These are phyloP conservation scores for Orobanche coerulescens DNA, from an alignment of 257 asterid species.

Conservation along the genomic window DNA sequence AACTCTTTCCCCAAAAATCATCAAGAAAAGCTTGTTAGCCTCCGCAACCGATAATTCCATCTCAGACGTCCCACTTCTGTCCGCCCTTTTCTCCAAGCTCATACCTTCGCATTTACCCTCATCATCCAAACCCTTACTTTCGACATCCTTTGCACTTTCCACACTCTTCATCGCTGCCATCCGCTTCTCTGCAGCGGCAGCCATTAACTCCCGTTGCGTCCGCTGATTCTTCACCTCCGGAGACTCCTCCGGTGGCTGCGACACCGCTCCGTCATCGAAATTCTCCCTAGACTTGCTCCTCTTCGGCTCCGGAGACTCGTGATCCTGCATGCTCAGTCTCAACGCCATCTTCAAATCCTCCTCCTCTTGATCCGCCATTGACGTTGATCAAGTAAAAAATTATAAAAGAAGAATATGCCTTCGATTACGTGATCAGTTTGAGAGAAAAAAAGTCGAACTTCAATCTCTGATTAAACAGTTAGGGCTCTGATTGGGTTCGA, in stretches of 20 bases:
- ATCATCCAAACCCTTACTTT: conserved; percentile 16
- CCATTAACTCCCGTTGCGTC: conserved; percentile 64
- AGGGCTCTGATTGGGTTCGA: conserved; percentile 23
- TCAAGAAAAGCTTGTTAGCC: conserved; percentile 51
- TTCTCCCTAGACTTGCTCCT: conserved; percentile 56
- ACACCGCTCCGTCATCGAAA: conserved; percentile 23
- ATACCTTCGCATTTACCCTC: conserved; percentile 25
- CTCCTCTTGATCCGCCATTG: conserved; percentile 63
- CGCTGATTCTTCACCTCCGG: conserved; percentile 35
- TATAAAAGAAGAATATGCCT: not conserved
- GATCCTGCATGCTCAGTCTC: conserved; percentile 66
- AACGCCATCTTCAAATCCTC: conserved; percentile 73
- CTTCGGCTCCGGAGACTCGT: conserved; percentile 72
- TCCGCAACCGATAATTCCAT: conserved; percentile 32
- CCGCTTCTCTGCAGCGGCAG: conserved; percentile 87
- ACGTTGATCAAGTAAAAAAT: conserved; percentile 2
- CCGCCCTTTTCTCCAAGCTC: conserved; percentile 24
- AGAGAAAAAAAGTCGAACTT: not conserved
- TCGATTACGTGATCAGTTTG: not conserved
- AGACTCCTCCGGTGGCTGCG: conserved; percentile 27
- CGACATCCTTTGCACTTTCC: conserved; percentile 30
- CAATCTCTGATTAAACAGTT: conserved; percentile 9
- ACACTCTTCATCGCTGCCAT: conserved; percentile 34
- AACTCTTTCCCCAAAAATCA: conserved; percentile 56
- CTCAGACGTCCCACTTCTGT: conserved; percentile 26